Evolutionary conservation across 1,139 yeast species (phyloP).

Genomic region (Candida smagusa): DNA sequence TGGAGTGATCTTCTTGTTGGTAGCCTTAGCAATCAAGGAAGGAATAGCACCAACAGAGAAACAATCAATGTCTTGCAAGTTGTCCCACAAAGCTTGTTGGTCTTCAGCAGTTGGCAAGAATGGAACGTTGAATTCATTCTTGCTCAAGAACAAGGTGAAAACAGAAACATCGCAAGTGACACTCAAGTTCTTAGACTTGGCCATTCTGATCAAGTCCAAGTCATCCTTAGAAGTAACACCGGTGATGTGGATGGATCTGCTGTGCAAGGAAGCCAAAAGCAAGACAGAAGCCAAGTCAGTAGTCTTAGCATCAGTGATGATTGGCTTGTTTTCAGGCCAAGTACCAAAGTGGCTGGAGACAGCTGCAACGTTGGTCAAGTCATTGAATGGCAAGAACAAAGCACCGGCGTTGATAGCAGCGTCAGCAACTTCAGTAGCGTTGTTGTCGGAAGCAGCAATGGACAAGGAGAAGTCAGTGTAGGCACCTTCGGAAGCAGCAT

Average conservation of each 20-base stretch:
- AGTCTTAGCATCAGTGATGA: constrained; percentile 87
- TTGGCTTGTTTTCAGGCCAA: constrained; percentile 85
- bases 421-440: constrained; percentile 59
- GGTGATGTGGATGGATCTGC: constrained; percentile 83
- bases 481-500: constrained; percentile 55
- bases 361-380: constrained; percentile 65
- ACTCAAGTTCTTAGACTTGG: constrained; percentile 74
- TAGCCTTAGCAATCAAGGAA: constrained; percentile 62
- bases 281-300: constrained; percentile 90
- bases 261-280: constrained; percentile 84
- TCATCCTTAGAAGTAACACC: constrained; percentile 82
- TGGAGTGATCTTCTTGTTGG: constrained; percentile 57
- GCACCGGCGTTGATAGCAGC: constrained; percentile 72
- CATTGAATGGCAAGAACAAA: constrained; percentile 77
- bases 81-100: constrained; percentile 79
- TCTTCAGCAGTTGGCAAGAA: constrained; percentile 80
- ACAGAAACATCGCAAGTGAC: constrained; percentile 92
- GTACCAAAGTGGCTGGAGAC: constrained; percentile 75
- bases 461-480: constrained; percentile 81
- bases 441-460: constrained; percentile 76
- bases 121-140: constrained; percentile 62
- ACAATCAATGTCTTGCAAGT: constrained; percentile 71
- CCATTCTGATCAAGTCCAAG: constrained; percentile 77
- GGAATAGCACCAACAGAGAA: constrained; percentile 86
- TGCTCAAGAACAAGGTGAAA: constrained; percentile 72